Evolutionary conservation across 345 rosid species (phyloP).

Genomic region (Melastoma malabathricum): DNA sequence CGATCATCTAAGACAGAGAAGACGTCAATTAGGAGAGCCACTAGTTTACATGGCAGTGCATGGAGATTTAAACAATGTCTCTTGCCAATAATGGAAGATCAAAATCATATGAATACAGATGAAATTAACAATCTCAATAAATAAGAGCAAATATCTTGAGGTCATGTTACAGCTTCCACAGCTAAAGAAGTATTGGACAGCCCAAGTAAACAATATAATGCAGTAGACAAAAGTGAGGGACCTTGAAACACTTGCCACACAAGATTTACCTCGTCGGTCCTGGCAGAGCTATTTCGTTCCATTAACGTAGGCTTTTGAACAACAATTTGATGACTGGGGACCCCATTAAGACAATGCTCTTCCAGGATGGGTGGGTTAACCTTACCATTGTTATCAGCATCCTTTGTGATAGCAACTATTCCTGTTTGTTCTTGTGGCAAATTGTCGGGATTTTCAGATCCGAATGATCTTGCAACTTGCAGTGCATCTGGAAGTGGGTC

Average conservation of each 20-base stretch:
- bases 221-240: neutral
- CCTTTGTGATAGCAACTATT: neutral
- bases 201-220: neutral
- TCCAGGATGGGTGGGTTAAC: neutral
- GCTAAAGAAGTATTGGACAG: no score
- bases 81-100: no score
- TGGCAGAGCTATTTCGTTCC: conserved; percentile 42
- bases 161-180: no score
- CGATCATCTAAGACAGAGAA: no score
- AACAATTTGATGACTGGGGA: conserved; percentile 10
- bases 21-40: no score
- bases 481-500: conserved; percentile 46
- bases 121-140: no score
- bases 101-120: no score
- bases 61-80: no score
- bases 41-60: no score
- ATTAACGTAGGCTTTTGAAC: conserved; percentile 25
- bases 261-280: conserved; percentile 25
- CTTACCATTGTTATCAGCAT: neutral
- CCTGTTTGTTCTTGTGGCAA: conserved; percentile 1
- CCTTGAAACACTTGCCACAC: no score
- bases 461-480: conserved; percentile 18
- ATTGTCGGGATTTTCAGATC: no score
- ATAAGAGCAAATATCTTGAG: no score
- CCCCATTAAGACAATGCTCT: neutral